Percentiles rank a stretch among this genome's conserved stretches.
phyloP scores from a whole-genome alignment of 2,329 filamentous ascomycete genomes.

The Xylariaceae sp. region DNA sequence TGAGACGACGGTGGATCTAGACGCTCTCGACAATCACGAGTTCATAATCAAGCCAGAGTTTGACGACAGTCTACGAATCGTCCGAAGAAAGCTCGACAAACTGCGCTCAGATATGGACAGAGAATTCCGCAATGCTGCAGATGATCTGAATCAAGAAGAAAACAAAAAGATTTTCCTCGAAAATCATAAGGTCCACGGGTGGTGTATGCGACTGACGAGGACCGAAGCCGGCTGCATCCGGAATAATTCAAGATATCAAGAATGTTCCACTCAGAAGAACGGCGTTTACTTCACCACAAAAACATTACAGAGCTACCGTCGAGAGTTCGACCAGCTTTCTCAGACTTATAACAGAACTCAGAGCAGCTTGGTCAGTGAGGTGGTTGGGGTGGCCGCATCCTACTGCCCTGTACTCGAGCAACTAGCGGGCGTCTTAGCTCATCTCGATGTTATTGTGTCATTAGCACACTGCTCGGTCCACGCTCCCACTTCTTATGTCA shows the following conservation, averaged over 20 bases:
- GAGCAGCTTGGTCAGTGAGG: slow-evolving; percentile 83
- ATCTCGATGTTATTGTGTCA: slow-evolving; percentile 91
- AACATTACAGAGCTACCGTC: slow-evolving; percentile 70
- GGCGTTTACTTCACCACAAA: slow-evolving; percentile 96
- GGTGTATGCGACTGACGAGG: slow-evolving; percentile 90
- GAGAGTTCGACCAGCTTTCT: slow-evolving; percentile 90
- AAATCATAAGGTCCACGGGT: slow-evolving; percentile 92
- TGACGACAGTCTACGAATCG: slow-evolving; percentile 81
- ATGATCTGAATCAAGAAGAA: slow-evolving; percentile 83
- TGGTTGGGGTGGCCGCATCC: slow-evolving; percentile 87
- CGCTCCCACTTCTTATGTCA: slow-evolving; percentile 85
- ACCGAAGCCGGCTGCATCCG: slow-evolving; percentile 90
- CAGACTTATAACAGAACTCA: slow-evolving; percentile 95
- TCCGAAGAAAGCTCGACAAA: slow-evolving; percentile 85
- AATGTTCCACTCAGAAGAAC: slow-evolving; percentile 98
- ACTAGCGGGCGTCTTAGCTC: slow-evolving; percentile 81
- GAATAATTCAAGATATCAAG: slow-evolving; percentile 84
- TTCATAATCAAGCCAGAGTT: slow-evolving; percentile 99
- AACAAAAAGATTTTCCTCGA: slow-evolving; percentile 99
- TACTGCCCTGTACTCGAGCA: slow-evolving; percentile 92
- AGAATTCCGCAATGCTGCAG: slow-evolving; percentile 72
- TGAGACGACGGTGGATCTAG: slow-evolving; percentile 93
- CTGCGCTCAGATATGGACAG: slow-evolving; percentile 76
- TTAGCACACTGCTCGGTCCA: slow-evolving; percentile 92
- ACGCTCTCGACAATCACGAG: slow-evolving; percentile 93